phyloP scores from a whole-genome alignment of 2,329 filamentous ascomycete genomes.

The Fusarium buxicola region DNA sequence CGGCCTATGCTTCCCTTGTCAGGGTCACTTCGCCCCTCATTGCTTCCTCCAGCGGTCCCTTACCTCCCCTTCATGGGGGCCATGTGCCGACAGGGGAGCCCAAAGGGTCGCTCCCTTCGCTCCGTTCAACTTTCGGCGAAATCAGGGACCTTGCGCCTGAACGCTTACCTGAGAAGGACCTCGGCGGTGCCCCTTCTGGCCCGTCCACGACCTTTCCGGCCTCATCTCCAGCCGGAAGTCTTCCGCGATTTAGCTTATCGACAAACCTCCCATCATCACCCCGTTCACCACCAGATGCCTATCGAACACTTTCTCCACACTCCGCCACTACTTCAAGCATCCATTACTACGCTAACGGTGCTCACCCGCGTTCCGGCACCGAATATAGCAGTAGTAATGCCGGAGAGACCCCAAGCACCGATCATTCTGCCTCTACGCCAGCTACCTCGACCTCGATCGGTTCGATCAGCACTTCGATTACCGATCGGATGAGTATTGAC shows the following conservation, averaged over 20 bases:
- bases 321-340: slow-evolving; percentile 55
- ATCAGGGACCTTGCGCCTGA: slow-evolving; percentile 49
- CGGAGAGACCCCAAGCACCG: slow-evolving; percentile 60
- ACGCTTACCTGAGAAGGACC: slow-evolving; percentile 49
- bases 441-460: slow-evolving; percentile 47
- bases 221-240: slow-evolving; percentile 52
- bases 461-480: slow-evolving; percentile 47
- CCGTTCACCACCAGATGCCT: slow-evolving; percentile 62
- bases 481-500: slow-evolving; percentile 69
- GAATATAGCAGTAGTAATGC: slow-evolving; percentile 60
- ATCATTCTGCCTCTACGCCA: slow-evolving; percentile 58
- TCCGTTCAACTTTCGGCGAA: slow-evolving; percentile 53
- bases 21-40: slow-evolving; percentile 40
- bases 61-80: slow-evolving; percentile 54
- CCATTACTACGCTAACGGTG: slow-evolving; percentile 52
- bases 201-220: slow-evolving; percentile 46
- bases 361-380: slow-evolving; percentile 51
- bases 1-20: slow-evolving; percentile 20
- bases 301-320: slow-evolving; percentile 61
- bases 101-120: slow-evolving; percentile 54
- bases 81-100: slow-evolving; percentile 51
- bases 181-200: slow-evolving; percentile 38
- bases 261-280: slow-evolving; percentile 56
- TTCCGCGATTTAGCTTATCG: slow-evolving; percentile 48
- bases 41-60: slow-evolving; percentile 44